Conservation (phyloP, 1,139 yeast species). For the Ogataea hybrid region DNA sequence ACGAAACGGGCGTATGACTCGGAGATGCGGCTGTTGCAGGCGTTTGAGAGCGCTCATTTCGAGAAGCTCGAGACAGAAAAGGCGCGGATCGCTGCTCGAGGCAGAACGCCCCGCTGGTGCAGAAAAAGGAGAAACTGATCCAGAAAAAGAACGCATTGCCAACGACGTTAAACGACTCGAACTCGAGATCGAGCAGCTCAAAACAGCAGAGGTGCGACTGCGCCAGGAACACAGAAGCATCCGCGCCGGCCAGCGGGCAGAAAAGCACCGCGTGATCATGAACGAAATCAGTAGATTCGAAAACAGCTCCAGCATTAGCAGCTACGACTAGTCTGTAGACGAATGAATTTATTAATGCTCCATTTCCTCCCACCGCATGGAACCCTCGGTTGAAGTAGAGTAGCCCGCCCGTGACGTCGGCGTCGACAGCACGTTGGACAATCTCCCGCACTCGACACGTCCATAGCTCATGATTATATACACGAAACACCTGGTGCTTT, state of each 20-base stretch:
- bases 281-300: constrained; percentile 25
- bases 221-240: constrained; percentile 33
- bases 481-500: constrained; percentile 49
- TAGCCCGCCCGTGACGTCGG: constrained; percentile 48
- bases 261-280: constrained; percentile 22
- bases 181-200: constrained; percentile 34
- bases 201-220: constrained; percentile 30
- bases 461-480: constrained; percentile 89
- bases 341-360: constrained; percentile 2
- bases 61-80: constrained; percentile 25
- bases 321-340: not conserved
- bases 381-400: constrained; percentile 64
- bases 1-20: constrained; percentile 41
- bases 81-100: constrained; percentile 28
- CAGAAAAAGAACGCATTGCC: constrained; percentile 28
- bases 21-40: constrained; percentile 35
- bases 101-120: constrained; percentile 34
- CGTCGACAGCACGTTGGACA: constrained; percentile 31
- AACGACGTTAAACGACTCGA: constrained; percentile 29
- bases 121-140: constrained; percentile 37
- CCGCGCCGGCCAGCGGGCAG: constrained; percentile 26
- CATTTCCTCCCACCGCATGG: constrained; percentile 48
- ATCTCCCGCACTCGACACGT: constrained; percentile 65
- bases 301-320: constrained; percentile 16
- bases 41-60: constrained; percentile 34